Base-by-base conservation (phyloP, 371 early-diverging fungal genomes). In the Mortierella sp. region DNA sequence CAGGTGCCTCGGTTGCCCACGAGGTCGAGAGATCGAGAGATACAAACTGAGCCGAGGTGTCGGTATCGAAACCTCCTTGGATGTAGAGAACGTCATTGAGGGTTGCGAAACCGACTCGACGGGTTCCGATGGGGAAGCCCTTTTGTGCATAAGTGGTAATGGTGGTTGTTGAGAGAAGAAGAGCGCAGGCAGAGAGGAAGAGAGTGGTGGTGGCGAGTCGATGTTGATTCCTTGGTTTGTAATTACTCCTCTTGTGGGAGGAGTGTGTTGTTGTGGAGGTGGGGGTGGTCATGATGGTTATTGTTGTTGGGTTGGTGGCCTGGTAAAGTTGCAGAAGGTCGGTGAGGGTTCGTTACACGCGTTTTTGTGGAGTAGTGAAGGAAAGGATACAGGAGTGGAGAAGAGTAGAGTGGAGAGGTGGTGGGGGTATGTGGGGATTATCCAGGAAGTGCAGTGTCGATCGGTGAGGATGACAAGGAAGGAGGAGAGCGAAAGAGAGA, bases 21-120 rank as follows among this genome's bases (percentile, higher is more conserved):
- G 83, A 76, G 34, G 51, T 71, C 1, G 77, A 70, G 34, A 83
- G 83, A 31, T 83, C 83, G 37, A 83, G 80, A 3, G 71, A 37
- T 13, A 67, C 21, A 57, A 83, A 77, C 26, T 79, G 83, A 5
- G 14, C 0, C 4, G 74, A 73, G 26, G 71, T 13, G 5, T 37
- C 51, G 19, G 50, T 67, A 34, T 78, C 76, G 51, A 69, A 82
- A 31, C 82, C 82, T n/a, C 82, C 82, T 40, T 82, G 78, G 59
- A 82, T 78, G 59, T 74, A 82, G 26, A 82, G 76, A 6, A 61
- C 71, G 44, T 78, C 75, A 73, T 78, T 24, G 21, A 78, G 24
- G 5, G 54, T 71, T 26, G 82, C 26, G 50, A 46, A 82, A 14
- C 82, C 82, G 75, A 82, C 75, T 11, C 82, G 82, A 21, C 82